Evolutionary conservation across 345 rosid species (phyloP).

Genomic region (Hibiscus mutabilis): DNA sequence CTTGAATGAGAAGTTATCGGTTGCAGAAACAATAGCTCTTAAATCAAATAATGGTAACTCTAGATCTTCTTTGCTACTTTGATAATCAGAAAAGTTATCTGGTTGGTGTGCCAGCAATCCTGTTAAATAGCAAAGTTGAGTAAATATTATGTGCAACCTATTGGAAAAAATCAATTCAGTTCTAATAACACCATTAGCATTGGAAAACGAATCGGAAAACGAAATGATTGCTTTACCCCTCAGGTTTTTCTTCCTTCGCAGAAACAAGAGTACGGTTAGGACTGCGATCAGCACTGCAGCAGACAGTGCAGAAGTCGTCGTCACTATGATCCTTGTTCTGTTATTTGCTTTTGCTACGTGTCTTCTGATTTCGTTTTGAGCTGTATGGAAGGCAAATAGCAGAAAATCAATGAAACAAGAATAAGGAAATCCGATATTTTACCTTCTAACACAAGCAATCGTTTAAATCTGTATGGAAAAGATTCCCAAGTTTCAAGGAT

Average conservation of each 20-base stretch:
- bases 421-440: neutral
- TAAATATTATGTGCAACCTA: neutral
- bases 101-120: neutral
- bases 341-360: neutral
- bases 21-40: constrained; percentile 18
- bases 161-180: neutral
- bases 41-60: constrained; percentile 30
- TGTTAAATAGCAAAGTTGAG: neutral
- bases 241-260: neutral
- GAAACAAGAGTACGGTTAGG: neutral
- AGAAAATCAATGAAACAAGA: neutral
- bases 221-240: neutral
- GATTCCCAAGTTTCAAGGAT: neutral
- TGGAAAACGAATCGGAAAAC: neutral
- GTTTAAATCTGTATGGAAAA: neutral
- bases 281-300: neutral
- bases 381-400: neutral
- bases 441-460: neutral
- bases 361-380: neutral
- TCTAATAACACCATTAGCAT: neutral
- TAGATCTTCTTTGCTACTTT: constrained; percentile 19
- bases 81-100: neutral
- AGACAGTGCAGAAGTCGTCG: neutral
- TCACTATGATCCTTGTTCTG: neutral
- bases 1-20: constrained; percentile 15